Percentiles rank a stretch among this genome's conserved stretches.
Evolutionary conservation across 257 asterid genomes (phyloP).

Genomic region (Verbena officinalis): DNA sequence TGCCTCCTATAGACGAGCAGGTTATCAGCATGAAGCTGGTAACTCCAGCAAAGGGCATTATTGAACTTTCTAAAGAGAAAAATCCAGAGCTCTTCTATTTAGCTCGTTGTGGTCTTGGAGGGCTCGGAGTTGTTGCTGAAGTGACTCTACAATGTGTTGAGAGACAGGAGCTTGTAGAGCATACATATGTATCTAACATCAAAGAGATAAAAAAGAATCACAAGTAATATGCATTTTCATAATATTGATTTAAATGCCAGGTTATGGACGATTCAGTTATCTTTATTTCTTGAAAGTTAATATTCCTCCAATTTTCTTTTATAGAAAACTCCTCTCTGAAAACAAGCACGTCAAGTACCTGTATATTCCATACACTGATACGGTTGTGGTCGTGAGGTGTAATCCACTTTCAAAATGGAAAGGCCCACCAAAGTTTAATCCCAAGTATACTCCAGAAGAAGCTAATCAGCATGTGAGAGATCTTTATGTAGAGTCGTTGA

Average conservation of each 20-base stretch:
- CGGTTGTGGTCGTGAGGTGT: conserved; percentile 89
- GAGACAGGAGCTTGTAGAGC: conserved; percentile 92
- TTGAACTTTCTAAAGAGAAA: conserved; percentile 83
- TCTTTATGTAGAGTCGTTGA: conserved; percentile 65
- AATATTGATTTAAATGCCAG: background rate
- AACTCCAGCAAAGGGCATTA: conserved; percentile 87
- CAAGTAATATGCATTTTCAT: conserved; percentile 55
- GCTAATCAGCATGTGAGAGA: conserved; percentile 73
- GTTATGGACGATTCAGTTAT: background rate
- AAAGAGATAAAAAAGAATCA: conserved; percentile 86
- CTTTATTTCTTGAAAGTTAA: conserved; percentile 14
- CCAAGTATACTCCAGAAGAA: conserved; percentile 75
- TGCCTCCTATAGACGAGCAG: conserved; percentile 97
- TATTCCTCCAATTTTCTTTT: conserved; percentile 28
- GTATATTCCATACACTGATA: conserved; percentile 89
- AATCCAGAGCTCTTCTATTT: conserved; percentile 88
- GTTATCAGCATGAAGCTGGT: conserved; percentile 93
- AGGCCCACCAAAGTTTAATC: conserved; percentile 73
- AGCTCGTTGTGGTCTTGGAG: conserved; percentile 99
- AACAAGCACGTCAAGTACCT: conserved; percentile 95
- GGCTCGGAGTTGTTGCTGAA: conserved; percentile 96
- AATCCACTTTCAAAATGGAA: conserved; percentile 80
- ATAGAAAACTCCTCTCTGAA: conserved; percentile 83
- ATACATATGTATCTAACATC: conserved; percentile 74
- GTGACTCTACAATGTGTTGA: conserved; percentile 96